These are phyloP conservation scores for Brettanomyces sp. DNA, from an alignment of 805 yeast genomes.

Conservation along the genomic window DNA sequence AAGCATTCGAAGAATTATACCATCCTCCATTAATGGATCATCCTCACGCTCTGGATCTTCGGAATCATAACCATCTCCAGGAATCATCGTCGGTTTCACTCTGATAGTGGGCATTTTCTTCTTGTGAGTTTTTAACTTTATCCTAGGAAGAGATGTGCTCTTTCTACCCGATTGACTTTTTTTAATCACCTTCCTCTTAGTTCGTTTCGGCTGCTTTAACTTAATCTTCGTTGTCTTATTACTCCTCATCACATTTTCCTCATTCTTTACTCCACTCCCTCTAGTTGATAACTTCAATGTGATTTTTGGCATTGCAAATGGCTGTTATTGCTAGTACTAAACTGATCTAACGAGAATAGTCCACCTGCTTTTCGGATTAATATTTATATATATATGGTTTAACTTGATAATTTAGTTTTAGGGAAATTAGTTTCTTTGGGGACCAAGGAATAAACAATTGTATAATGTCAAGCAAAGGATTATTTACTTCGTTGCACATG, in stretches of 20 bases:
- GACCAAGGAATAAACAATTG: no score
- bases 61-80: conserved; percentile 94
- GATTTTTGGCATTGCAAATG: background rate
- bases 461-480: no score
- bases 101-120: conserved; percentile 35
- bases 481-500: no score
- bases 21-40: conserved; percentile 87
- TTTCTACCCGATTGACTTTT: background rate
- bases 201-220: background rate
- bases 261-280: background rate
- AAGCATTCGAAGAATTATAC: conserved; percentile 67
- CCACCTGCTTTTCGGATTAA: no score
- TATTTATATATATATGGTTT: no score
- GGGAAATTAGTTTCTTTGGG: no score
- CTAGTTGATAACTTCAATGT: background rate
- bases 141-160: background rate
- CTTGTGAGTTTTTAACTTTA: background rate
- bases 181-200: background rate
- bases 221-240: background rate
- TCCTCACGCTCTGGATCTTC: conserved; percentile 95
- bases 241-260: background rate
- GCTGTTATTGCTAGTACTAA: no score
- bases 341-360: no score
- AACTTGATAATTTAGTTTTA: no score
- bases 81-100: conserved; percentile 55